Evolutionary conservation across 1,284 basidiomycete genomes (phyloP), one percentile per base, ranked within the genome.

Genomic region (Coniferiporia sulphurascens): DNA sequence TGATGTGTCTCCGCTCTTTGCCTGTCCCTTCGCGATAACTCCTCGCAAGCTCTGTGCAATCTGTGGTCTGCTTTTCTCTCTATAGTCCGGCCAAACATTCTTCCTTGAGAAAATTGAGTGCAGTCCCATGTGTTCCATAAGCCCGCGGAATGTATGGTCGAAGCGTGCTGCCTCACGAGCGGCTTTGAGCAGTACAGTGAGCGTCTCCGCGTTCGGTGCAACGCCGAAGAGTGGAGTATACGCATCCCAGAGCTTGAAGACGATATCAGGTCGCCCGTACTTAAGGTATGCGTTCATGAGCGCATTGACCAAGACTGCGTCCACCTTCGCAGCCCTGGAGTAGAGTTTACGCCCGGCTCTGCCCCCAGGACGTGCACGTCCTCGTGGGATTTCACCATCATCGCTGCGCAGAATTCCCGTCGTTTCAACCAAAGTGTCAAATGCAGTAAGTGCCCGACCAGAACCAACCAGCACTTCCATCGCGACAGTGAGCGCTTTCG

Each of bases 211-310:
- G 58, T 86, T 80, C 0, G 85, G 86, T 1, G 71, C 65, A 0
- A 85, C 73, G 7, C 72, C 76, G 68, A 86, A 91, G 3, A 87
- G 65, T 0, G 68, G 59, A 1, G 73, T 71, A 71, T 88, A 78
- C 15, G 79, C 67, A 19, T 84, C 82, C 83, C 85, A 91, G 6
- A 91, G 64, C 46, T 73, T 73, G 67, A 86, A 86, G 1, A 85
- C 77, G 1, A 78, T 69, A 63, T 86, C 85, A 0, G 84, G 85
- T 3, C 84, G 78, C 13, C 75, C 73, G 15, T 75, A 73, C 21
- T 75, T 76, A 27, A 74, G 74, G n/a, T 84, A 71, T 3, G 76
- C 67, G 6, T 74, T 70, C 73, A 91, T 77, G 65, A 86, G 79
- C 17, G 75, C 70, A 65, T 86, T 87, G 53, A 87, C 67, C 0